Percentiles rank a stretch among this genome's conserved stretches.
These are phyloP conservation scores for Penicillium cataractarum DNA, from an alignment of 495 filamentous ascomycete species.

Conservation along the genomic window DNA sequence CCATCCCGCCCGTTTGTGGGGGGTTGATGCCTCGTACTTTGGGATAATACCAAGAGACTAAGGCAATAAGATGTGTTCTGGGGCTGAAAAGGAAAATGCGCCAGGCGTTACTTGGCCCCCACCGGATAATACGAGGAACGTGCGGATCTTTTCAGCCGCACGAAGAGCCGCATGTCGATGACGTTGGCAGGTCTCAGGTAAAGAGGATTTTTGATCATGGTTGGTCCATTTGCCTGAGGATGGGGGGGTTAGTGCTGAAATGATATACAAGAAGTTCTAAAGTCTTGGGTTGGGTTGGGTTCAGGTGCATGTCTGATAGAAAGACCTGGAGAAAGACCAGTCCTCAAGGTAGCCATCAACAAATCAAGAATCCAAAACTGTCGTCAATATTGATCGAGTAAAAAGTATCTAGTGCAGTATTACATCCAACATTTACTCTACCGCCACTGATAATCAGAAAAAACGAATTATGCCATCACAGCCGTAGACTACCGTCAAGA, in stretches of 20 bases:
- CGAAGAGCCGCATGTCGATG: slow-evolving; percentile 5
- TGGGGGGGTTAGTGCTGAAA: background rate
- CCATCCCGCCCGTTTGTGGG: background rate
- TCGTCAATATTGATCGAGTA: background rate
- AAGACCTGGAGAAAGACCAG: background rate
- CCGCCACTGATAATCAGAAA: background rate
- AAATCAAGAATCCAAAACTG: background rate
- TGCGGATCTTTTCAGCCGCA: slow-evolving; percentile 9
- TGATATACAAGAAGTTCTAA: background rate
- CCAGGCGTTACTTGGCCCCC: background rate
- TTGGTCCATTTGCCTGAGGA: background rate
- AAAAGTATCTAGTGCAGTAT: background rate
- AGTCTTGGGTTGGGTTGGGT: background rate
- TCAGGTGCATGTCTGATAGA: too few relatives aligned
- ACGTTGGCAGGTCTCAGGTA: background rate
- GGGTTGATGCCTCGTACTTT: background rate
- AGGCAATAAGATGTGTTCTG: background rate
- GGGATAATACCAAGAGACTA: background rate
- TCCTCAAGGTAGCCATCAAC: background rate
- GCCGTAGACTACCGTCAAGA: slow-evolving; percentile 17
- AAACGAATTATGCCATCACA: slow-evolving; percentile 10
- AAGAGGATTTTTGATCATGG: background rate
- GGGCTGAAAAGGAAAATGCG: background rate
- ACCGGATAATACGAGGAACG: background rate
- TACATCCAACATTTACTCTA: background rate